Evolutionary conservation across 345 rosid species (phyloP).

Genomic region (Moringa oleifera): DNA sequence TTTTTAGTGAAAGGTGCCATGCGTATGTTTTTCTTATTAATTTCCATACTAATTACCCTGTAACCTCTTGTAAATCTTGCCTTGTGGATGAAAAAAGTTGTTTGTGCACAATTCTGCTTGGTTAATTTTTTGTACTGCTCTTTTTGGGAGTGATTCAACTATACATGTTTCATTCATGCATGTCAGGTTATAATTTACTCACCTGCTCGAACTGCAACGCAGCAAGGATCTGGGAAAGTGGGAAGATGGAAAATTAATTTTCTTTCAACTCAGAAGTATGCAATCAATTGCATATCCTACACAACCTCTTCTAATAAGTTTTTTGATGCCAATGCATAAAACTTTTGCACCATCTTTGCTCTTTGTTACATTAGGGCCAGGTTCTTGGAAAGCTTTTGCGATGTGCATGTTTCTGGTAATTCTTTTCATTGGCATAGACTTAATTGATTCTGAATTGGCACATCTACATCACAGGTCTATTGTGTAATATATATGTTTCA

Average conservation of each 20-base stretch:
- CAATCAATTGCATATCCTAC: background rate
- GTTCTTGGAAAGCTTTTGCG: background rate
- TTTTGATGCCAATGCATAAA: background rate
- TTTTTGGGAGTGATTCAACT: background rate
- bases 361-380: background rate
- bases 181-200: slow-evolving; percentile 80
- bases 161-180: background rate
- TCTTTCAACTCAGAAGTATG: slow-evolving; percentile 85
- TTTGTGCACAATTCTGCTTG: background rate
- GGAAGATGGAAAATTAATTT: slow-evolving; percentile 96
- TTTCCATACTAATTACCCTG: too few relatives aligned
- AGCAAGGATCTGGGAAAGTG: slow-evolving; percentile 93
- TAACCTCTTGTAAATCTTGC: background rate
- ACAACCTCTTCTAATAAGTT: background rate
- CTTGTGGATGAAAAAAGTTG: background rate
- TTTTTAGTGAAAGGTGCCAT: too few relatives aligned
- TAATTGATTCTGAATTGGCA: background rate
- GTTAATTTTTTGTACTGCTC: background rate
- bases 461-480: background rate
- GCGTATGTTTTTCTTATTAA: too few relatives aligned
- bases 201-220: slow-evolving; percentile 91
- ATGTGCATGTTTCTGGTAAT: background rate
- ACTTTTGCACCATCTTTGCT: background rate
- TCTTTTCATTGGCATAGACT: background rate
- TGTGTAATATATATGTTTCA: too few relatives aligned